phyloP scores from a whole-genome alignment of 768 basidiomycete species.

The Naganishia kalamii region DNA sequence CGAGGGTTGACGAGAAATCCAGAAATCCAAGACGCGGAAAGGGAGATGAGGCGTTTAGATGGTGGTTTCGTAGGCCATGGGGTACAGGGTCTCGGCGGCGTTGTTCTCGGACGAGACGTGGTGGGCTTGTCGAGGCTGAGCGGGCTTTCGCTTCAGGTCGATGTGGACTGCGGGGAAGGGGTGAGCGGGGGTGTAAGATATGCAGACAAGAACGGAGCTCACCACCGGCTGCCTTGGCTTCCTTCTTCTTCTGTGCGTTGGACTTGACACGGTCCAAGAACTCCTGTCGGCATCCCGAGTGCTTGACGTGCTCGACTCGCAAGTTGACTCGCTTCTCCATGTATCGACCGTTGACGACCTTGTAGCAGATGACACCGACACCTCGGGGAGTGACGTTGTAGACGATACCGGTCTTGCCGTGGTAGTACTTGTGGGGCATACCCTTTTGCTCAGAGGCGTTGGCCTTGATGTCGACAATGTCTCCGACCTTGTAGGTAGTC shows the following conservation, averaged over 20 bases:
- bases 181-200: neutral
- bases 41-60: slow-evolving; percentile 56
- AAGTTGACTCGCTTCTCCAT: slow-evolving; percentile 99
- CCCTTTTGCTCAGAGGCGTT: slow-evolving; percentile 99
- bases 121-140: slow-evolving; percentile 69
- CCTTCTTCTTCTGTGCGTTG: slow-evolving; percentile 75
- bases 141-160: slow-evolving; percentile 76
- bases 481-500: slow-evolving; percentile 86
- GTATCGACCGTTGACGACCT: slow-evolving; percentile 98
- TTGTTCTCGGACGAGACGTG: slow-evolving; percentile 68
- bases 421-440: slow-evolving; percentile 55
- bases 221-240: slow-evolving; percentile 87
- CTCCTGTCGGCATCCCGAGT: slow-evolving; percentile 96
- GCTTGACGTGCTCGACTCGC: slow-evolving; percentile 87
- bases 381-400: slow-evolving; percentile 95
- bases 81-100: slow-evolving; percentile 84
- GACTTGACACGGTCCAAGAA: slow-evolving; percentile 92
- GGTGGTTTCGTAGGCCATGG: slow-evolving; percentile 90
- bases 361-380: slow-evolving; percentile 95
- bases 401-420: slow-evolving; percentile 90
- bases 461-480: slow-evolving; percentile 99
- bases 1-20: neutral
- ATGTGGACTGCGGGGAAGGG: slow-evolving; percentile 58
- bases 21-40: slow-evolving; percentile 11
- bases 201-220: slow-evolving; percentile 45